Evolutionary conservation across 345 rosid genomes (phyloP).

Genomic region (Rubroshorea leprosula): DNA sequence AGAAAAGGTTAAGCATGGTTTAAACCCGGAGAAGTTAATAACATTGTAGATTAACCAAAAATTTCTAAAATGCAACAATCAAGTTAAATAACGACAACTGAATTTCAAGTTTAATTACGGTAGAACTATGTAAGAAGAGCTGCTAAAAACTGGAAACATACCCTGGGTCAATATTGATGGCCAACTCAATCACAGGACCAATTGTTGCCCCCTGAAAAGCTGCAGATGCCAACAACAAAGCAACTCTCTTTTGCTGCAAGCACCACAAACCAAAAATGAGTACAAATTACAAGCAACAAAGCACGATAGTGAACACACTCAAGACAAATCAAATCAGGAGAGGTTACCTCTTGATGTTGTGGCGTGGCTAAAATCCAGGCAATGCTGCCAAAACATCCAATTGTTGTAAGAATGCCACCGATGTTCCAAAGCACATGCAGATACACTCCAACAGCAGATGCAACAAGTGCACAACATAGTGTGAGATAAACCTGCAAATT

Average conservation of each 20-base stretch:
- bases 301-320: not conserved
- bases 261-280: not conserved
- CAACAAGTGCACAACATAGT: constrained; percentile 65
- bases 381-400: constrained; percentile 65
- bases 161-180: constrained; percentile 79
- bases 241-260: constrained; percentile 72
- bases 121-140: too few relatives aligned
- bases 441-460: constrained; percentile 78
- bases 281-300: too few relatives aligned
- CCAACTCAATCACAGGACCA: constrained; percentile 76
- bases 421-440: constrained; percentile 75
- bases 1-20: not conserved
- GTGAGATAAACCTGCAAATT: constrained; percentile 66
- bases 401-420: constrained; percentile 76
- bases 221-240: constrained; percentile 61
- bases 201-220: constrained; percentile 79
- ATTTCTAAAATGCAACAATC: not conserved
- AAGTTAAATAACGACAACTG: not conserved
- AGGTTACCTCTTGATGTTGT: constrained; percentile 51
- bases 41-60: not conserved
- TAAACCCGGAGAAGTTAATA: not conserved
- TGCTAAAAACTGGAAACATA: constrained; percentile 6
- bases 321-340: not conserved
- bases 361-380: constrained; percentile 59
- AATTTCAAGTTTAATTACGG: too few relatives aligned